Evolutionary conservation across 1,284 basidiomycete genomes (phyloP).

Genomic region (Exobasidium rhododendri): DNA sequence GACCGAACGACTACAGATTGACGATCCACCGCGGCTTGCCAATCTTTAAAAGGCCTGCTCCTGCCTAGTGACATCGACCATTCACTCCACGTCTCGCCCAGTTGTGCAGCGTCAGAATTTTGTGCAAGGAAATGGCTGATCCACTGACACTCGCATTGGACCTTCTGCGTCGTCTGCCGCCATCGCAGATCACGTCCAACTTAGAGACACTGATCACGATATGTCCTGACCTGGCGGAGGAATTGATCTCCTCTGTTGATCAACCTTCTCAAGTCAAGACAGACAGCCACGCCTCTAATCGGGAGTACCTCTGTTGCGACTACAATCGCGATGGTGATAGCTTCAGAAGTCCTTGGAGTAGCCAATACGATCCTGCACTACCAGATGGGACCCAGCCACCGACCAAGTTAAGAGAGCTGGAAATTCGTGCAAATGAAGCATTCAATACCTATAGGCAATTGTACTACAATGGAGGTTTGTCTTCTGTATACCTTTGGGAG

Average conservation of each 20-base stretch:
- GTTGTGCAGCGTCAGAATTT: too few relatives aligned
- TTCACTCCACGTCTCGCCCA: too few relatives aligned
- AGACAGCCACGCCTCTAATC: slow-evolving; percentile 67
- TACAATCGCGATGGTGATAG: slow-evolving; percentile 96
- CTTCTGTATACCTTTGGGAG: slow-evolving; percentile 98
- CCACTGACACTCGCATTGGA: slow-evolving; percentile 64
- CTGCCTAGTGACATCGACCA: too few relatives aligned
- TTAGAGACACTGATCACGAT: slow-evolving; percentile 70
- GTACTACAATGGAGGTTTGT: slow-evolving; percentile 96
- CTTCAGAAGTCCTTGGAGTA: slow-evolving; percentile 95
- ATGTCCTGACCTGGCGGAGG: slow-evolving; percentile 86
- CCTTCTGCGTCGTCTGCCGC: slow-evolving; percentile 89
- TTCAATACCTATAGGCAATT: slow-evolving; percentile 97
- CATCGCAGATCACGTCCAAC: slow-evolving; percentile 84
- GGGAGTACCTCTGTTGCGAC: slow-evolving; percentile 91
- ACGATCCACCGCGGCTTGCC: too few relatives aligned
- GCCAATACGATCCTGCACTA: slow-evolving; percentile 81
- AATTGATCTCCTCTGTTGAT: slow-evolving; percentile 90
- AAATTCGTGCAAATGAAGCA: slow-evolving; percentile 88
- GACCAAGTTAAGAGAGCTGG: slow-evolving; percentile 79
- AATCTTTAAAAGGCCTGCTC: too few relatives aligned
- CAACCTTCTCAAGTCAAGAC: slow-evolving; percentile 80
- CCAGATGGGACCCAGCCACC: slow-evolving; percentile 80
- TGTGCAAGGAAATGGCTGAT: slow-evolving; percentile 25
- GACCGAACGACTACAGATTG: too few relatives aligned